These are phyloP conservation scores for Metschnikowia bowlesiae DNA, from an alignment of 805 yeast genomes.

Conservation along the genomic window DNA sequence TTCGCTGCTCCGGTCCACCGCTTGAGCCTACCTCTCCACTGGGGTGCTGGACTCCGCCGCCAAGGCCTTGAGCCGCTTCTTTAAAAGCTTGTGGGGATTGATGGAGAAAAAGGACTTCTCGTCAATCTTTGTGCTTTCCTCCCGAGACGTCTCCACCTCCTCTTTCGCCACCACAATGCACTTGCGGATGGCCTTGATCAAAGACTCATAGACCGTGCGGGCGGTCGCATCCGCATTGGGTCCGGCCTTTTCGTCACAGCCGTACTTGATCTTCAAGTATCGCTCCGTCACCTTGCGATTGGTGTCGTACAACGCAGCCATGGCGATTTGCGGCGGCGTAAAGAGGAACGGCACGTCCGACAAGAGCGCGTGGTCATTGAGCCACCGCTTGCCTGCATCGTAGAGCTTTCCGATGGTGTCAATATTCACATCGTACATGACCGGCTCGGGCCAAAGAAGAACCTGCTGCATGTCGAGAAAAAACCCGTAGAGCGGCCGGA, in stretches of 20 bases:
- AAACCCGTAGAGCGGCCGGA: conserved; percentile 88
- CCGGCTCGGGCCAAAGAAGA: conserved; percentile 39
- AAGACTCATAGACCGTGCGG: conserved; percentile 32
- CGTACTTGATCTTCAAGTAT: conserved; percentile 60
- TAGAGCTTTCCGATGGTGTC: conserved; percentile 63
- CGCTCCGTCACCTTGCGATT: conserved; percentile 61
- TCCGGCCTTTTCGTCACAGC: conserved; percentile 5
- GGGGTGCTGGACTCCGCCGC: background rate
- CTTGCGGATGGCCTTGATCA: conserved; percentile 42
- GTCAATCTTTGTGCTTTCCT: conserved; percentile 59
- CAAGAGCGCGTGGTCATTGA: conserved; percentile 59
- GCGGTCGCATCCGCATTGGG: background rate
- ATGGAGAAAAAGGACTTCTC: conserved; percentile 59
- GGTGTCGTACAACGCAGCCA: conserved; percentile 71
- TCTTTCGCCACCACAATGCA: conserved; percentile 46
- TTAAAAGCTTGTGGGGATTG: conserved; percentile 52
- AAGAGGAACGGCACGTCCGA: conserved; percentile 73
- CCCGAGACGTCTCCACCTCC: conserved; percentile 46
- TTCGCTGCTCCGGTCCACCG: too few relatives aligned
- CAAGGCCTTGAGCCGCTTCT: conserved; percentile 34
- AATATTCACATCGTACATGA: conserved; percentile 41
- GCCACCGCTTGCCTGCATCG: conserved; percentile 62
- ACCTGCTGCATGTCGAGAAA: conserved; percentile 79
- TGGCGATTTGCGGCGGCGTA: conserved; percentile 94
- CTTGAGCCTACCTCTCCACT: too few relatives aligned